Evolutionary conservation across 139 green algal genomes (phyloP).

Genomic region (Dunaliella primolecta): DNA sequence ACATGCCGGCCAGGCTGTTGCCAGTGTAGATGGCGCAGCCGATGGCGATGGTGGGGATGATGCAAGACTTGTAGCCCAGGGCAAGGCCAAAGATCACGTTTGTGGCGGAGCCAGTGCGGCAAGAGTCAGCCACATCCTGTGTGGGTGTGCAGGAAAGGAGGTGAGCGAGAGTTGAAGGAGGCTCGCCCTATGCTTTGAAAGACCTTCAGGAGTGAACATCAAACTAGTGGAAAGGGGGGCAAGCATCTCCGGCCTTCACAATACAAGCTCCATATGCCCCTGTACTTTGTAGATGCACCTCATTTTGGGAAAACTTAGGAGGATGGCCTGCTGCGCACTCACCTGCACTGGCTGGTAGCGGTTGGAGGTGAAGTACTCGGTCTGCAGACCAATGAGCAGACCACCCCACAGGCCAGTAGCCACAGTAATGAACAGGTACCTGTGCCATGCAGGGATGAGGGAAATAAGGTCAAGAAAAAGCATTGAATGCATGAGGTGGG

Average conservation of each 20-base stretch:
- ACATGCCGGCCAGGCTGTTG: conserved; percentile 87
- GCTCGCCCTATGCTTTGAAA: no score
- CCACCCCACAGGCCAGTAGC: conserved; percentile 89
- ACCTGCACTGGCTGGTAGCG: conserved; percentile 58
- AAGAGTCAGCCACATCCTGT: conserved; percentile 92
- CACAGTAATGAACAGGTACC: conserved; percentile 94
- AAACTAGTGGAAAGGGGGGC: no score
- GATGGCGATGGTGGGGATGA: conserved; percentile 85
- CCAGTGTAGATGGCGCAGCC: conserved; percentile 82
- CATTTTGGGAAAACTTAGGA: no score
- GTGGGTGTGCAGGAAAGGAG: no score
- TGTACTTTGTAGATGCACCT: no score
- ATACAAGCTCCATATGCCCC: no score
- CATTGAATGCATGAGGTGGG: background rate
- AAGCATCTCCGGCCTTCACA: no score
- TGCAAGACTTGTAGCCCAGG: conserved; percentile 93
- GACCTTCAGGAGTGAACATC: no score
- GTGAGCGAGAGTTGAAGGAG: no score
- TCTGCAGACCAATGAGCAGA: conserved; percentile 92
- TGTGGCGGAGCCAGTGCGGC: conserved; percentile 92
- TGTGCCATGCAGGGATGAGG: no score
- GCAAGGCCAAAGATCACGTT: conserved; percentile 98
- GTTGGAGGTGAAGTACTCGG: conserved; percentile 98
- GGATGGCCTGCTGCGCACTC: no score
- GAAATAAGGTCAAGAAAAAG: background rate